Conservation (phyloP, 306 rosid species). For the Quercus mongolica region DNA sequence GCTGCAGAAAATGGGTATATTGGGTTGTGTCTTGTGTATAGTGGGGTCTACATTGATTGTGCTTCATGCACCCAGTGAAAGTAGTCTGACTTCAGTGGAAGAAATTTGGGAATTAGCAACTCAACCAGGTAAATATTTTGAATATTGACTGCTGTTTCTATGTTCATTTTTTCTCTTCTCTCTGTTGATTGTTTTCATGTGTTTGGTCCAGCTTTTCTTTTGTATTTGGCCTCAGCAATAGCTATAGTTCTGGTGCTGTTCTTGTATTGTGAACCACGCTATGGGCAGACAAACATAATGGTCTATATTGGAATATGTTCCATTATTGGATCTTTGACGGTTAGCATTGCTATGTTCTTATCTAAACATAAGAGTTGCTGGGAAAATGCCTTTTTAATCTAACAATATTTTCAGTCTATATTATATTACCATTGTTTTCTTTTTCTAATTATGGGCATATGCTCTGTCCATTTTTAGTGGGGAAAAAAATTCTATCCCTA, state of each 20-base stretch:
- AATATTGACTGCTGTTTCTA: neutral
- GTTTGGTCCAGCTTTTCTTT: constrained; percentile 65
- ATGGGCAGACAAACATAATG: constrained; percentile 74
- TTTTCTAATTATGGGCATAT: neutral
- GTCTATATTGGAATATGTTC: constrained; percentile 77
- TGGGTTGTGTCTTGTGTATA: constrained; percentile 80
- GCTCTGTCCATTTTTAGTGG: neutral
- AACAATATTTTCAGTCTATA: neutral
- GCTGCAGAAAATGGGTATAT: constrained; percentile 78
- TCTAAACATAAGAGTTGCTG: neutral
- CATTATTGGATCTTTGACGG: constrained; percentile 84
- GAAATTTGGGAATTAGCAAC: constrained; percentile 83
- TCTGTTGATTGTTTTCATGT: neutral
- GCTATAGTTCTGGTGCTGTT: constrained; percentile 61
- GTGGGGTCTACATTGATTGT: constrained; percentile 76
- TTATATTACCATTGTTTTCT: neutral
- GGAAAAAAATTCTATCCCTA: neutral
- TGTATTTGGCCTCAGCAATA: constrained; percentile 70
- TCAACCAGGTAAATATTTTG: constrained; percentile 60
- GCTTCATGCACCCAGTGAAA: constrained; percentile 75
- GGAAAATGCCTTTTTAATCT: neutral
- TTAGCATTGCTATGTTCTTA: constrained; percentile 23
- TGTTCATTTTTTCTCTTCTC: neutral
- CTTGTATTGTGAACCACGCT: constrained; percentile 74
- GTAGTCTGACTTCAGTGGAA: constrained; percentile 51